These are phyloP conservation scores for Gossypium raimondii DNA, from an alignment of 345 rosid genomes.

Conservation along the genomic window DNA sequence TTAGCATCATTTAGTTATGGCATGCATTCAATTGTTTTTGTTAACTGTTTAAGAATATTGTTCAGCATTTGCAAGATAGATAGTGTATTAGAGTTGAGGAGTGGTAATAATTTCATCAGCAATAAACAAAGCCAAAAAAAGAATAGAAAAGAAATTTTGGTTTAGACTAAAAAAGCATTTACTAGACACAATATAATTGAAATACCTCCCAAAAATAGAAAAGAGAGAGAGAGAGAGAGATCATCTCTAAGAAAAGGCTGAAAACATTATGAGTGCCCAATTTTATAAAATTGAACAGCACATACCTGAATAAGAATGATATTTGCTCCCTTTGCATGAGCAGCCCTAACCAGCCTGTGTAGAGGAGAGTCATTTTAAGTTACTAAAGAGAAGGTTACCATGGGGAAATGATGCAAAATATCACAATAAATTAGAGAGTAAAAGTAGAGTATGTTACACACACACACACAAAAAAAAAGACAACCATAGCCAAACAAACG, in stretches of 20 bases:
- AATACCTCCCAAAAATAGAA: background rate
- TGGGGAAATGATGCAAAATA: background rate
- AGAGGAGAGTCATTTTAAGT: slow-evolving; percentile 14
- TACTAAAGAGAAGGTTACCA: background rate
- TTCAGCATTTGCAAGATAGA: background rate
- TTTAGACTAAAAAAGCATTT: background rate
- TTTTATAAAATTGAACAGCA: background rate
- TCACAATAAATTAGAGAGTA: background rate
- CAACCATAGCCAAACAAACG: background rate
- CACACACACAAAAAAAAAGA: background rate
- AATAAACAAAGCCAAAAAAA: background rate
- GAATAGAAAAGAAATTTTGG: background rate
- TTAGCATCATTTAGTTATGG: background rate
- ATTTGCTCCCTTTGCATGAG: slow-evolving; percentile 69
- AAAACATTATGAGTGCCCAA: background rate
- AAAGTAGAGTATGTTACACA: background rate
- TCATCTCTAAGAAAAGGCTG: background rate
- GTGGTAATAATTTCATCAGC: background rate
- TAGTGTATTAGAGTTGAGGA: background rate
- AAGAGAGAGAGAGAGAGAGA: background rate
- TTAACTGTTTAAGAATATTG: background rate
- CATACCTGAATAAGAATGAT: slow-evolving; percentile 86
- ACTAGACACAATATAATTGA: background rate
- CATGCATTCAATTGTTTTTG: background rate
- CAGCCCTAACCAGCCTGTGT: slow-evolving; percentile 66